phyloP scores from a whole-genome alignment of 2,329 filamentous ascomycete genomes.

The Aspergillus neoniger region DNA sequence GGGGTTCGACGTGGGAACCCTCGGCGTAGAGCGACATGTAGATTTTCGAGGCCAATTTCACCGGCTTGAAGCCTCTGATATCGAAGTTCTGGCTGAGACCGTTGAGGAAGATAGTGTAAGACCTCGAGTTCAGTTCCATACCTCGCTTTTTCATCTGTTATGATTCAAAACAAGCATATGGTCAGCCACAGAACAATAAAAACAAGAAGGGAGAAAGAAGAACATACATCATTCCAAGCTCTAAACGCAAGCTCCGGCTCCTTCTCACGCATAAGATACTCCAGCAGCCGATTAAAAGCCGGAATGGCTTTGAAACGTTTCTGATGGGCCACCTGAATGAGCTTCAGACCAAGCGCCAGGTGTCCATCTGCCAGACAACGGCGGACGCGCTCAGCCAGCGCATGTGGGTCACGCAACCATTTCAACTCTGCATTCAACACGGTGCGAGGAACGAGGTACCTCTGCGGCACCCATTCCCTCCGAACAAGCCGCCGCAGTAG shows the following conservation, averaged over 20 bases:
- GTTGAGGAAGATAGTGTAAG: slow-evolving; percentile 79
- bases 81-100: slow-evolving; percentile 68
- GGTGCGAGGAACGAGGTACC: neutral
- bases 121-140: slow-evolving; percentile 76
- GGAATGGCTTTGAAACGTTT: slow-evolving; percentile 66
- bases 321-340: slow-evolving; percentile 69
- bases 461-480: neutral
- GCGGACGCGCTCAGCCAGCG: slow-evolving; percentile 69
- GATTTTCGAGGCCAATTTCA: slow-evolving; percentile 70
- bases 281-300: slow-evolving; percentile 85
- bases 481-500: neutral
- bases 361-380: slow-evolving; percentile 60
- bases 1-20: slow-evolving; percentile 66
- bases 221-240: slow-evolving; percentile 78
- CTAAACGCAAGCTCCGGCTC: slow-evolving; percentile 68
- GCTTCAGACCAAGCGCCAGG: slow-evolving; percentile 65
- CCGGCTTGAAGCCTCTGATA: slow-evolving; percentile 53
- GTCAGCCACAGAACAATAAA: neutral
- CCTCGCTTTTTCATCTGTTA: slow-evolving; percentile 89
- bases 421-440: slow-evolving; percentile 56
- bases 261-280: slow-evolving; percentile 65
- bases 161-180: slow-evolving; percentile 10
- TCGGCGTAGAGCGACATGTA: slow-evolving; percentile 73
- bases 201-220: neutral
- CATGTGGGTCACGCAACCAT: slow-evolving; percentile 69